Evolutionary conservation across 768 basidiomycete genomes (phyloP), one percentile per base, ranked within the genome.

Genomic region (Hygrophorus pudorinus): DNA sequence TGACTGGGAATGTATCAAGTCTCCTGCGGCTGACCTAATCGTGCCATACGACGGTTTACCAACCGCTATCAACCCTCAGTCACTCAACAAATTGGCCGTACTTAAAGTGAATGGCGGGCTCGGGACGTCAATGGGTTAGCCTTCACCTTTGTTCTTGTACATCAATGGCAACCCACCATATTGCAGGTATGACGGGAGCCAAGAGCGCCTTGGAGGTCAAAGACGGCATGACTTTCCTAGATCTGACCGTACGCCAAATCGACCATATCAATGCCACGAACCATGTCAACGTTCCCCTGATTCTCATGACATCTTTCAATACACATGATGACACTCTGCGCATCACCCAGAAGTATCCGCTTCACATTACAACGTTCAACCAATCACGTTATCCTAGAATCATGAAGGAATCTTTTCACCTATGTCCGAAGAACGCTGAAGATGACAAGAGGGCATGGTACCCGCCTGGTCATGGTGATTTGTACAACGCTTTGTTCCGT

Each of bases 261-360:
- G 90, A 96, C 73, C 88, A 94, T 63, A 80, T 94, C 59, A 92
- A 93, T 73, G 85, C 81, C 42, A 75, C 78, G 39, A 70, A 78
- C 59, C 78, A 77, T 51, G 83, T 88, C 64, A 85, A 96, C 65
- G 88, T 94, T 36, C 92, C 90, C n/a, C 84, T 96, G 63, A 85
- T 96, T 67, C 79, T 97, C 58, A 94, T 96, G 94, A 96, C 92
- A 59, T 94, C 90, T 45, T 97, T 98, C 76, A 94, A 94, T 73
- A 97, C 93, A 14, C 87, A 92, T 61, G 89, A 96, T 30, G 92
- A 97, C 63, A 94, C 93, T 40, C 79, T 88, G 50, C 85, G 88
- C 53, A 89, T 96, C 73, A 90, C 93, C 66, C 90, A 96, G 65
- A 96, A 94, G 68, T 96, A 96, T 63, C 80, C 83, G 59, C 77